These are phyloP conservation scores for Purpureocillium lavendulum DNA, from an alignment of 2,329 filamentous ascomycete genomes.

Conservation along the genomic window DNA sequence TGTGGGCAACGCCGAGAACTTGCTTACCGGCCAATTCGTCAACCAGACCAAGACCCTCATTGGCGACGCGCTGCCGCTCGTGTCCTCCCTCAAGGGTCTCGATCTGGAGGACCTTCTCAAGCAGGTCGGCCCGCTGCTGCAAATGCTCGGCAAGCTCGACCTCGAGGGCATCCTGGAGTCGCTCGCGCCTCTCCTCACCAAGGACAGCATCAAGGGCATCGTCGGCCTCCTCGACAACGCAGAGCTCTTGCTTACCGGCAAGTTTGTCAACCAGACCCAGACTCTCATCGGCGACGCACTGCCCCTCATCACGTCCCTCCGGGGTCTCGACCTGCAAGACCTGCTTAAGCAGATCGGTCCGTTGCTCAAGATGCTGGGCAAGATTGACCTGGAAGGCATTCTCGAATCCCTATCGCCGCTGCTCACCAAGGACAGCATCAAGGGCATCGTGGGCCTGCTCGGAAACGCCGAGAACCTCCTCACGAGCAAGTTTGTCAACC, in stretches of 20 bases:
- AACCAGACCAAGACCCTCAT: slow-evolving; percentile 22
- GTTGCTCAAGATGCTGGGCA: slow-evolving; percentile 20
- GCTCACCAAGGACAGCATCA: slow-evolving; percentile 17
- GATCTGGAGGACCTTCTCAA: slow-evolving; percentile 12
- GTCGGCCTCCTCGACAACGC: slow-evolving; percentile 25
- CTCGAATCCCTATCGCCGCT: slow-evolving; percentile 16
- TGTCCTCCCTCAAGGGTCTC: slow-evolving; percentile 11
- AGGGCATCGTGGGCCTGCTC: slow-evolving; percentile 22
- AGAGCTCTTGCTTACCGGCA: slow-evolving; percentile 16
- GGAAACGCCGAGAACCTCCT: slow-evolving; percentile 18
- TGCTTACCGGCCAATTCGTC: slow-evolving; percentile 22
- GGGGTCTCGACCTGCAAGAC: slow-evolving; percentile 22
- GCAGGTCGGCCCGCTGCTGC: slow-evolving; percentile 13
- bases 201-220: slow-evolving; percentile 20
- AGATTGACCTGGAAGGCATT: slow-evolving; percentile 21
- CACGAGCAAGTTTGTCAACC: slow-evolving; percentile 16
- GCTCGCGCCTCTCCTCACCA: slow-evolving; percentile 20
- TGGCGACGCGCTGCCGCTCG: slow-evolving; percentile 19
- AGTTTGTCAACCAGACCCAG: slow-evolving; percentile 17
- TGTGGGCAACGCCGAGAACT: slow-evolving; percentile 20
- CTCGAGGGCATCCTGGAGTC: slow-evolving; percentile 17
- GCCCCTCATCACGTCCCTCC: slow-evolving; percentile 23
- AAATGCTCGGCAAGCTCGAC: slow-evolving; percentile 19
- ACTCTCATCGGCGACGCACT: slow-evolving; percentile 16
- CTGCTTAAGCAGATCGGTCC: slow-evolving; percentile 24